These are phyloP conservation scores for Amphichorda felina DNA, from an alignment of 2,329 filamentous ascomycete species.

Conservation along the genomic window DNA sequence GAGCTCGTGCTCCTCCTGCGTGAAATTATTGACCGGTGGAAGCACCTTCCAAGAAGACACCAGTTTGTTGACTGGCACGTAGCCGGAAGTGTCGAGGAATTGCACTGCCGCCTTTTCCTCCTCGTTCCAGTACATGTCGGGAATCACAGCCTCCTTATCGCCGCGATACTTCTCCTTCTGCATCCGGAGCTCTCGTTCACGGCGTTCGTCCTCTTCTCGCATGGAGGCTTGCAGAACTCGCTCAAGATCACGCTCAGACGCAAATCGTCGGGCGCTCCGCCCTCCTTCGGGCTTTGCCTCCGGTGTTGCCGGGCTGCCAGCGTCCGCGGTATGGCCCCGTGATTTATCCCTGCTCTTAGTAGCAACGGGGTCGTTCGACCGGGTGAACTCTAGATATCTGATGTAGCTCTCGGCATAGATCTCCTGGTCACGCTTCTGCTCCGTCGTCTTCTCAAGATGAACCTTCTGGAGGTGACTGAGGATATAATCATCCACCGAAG, in stretches of 20 bases:
- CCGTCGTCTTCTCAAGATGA: slow-evolving; percentile 18
- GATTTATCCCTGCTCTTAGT: slow-evolving; percentile 44
- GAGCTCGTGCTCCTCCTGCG: slow-evolving; percentile 52
- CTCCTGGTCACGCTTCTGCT: slow-evolving; percentile 26
- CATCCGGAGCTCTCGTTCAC: slow-evolving; percentile 52
- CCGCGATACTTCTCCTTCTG: slow-evolving; percentile 60
- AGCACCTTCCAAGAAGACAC: slow-evolving; percentile 62
- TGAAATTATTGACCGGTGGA: slow-evolving; percentile 65
- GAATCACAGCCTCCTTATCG: slow-evolving; percentile 66
- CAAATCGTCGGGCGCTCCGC: slow-evolving; percentile 43
- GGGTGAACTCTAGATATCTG: slow-evolving; percentile 41
- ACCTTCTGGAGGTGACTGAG: slow-evolving; percentile 30
- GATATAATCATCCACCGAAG: slow-evolving; percentile 32
- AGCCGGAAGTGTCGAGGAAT: slow-evolving; percentile 56
- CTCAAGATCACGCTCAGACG: slow-evolving; percentile 63
- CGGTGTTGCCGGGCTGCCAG: slow-evolving; percentile 28
- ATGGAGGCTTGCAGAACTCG: slow-evolving; percentile 61
- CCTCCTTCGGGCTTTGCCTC: slow-evolving; percentile 47
- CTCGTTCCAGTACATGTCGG: slow-evolving; percentile 53
- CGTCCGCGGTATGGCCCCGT: slow-evolving; percentile 28
- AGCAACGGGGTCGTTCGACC: slow-evolving; percentile 41
- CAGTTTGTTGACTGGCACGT: slow-evolving; percentile 51
- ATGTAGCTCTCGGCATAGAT: slow-evolving; percentile 36
- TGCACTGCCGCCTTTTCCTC: slow-evolving; percentile 45
- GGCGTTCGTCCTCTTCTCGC: slow-evolving; percentile 56